A percentile compares a stretch with the other conserved stretches of the same genome.
phyloP scores from a whole-genome alignment of 2,329 filamentous ascomycete genomes.

The Xylogone sp. region DNA sequence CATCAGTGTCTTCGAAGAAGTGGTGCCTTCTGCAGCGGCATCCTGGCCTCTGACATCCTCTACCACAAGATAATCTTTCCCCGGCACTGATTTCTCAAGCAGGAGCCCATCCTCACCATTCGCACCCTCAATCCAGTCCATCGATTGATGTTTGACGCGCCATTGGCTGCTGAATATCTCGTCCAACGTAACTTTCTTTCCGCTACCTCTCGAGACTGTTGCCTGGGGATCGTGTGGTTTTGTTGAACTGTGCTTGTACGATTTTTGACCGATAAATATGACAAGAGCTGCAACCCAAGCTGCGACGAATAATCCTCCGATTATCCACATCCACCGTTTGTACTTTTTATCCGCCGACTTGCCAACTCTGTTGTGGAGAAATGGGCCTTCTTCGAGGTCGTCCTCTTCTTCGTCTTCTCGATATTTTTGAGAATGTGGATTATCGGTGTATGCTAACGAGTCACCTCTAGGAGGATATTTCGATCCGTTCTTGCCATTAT shows the following conservation, averaged over 20 bases:
- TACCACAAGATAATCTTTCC: slow-evolving; percentile 75
- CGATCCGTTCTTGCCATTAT: slow-evolving; percentile 17
- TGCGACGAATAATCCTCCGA: slow-evolving; percentile 56
- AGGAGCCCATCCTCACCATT: slow-evolving; percentile 80
- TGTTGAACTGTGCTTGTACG: slow-evolving; percentile 61
- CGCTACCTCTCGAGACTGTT: slow-evolving; percentile 55
- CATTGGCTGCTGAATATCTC: slow-evolving; percentile 66
- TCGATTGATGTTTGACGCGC: slow-evolving; percentile 57
- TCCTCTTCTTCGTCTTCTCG: slow-evolving; percentile 29
- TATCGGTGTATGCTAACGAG: slow-evolving; percentile 21
- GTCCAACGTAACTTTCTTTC: slow-evolving; percentile 70
- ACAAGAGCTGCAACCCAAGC: slow-evolving; percentile 67
- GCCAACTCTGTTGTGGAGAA: slow-evolving; percentile 19
- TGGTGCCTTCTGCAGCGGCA: slow-evolving; percentile 33
- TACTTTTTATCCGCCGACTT: slow-evolving; percentile 62
- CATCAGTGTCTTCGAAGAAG: slow-evolving; percentile 69
- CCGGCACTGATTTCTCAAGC: slow-evolving; percentile 63
- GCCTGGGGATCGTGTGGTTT: slow-evolving; percentile 67
- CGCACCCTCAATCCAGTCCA: slow-evolving; percentile 74
- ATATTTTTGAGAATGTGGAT: slow-evolving; percentile 14
- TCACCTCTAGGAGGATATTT: slow-evolving; percentile 22
- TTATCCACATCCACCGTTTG: slow-evolving; percentile 52
- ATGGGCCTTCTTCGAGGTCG: slow-evolving; percentile 44
- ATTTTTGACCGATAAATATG: slow-evolving; percentile 61
- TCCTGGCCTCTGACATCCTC: slow-evolving; percentile 72